Evolutionary conservation across 768 basidiomycete genomes (phyloP).

Genomic region (Lactarius hatsudake): DNA sequence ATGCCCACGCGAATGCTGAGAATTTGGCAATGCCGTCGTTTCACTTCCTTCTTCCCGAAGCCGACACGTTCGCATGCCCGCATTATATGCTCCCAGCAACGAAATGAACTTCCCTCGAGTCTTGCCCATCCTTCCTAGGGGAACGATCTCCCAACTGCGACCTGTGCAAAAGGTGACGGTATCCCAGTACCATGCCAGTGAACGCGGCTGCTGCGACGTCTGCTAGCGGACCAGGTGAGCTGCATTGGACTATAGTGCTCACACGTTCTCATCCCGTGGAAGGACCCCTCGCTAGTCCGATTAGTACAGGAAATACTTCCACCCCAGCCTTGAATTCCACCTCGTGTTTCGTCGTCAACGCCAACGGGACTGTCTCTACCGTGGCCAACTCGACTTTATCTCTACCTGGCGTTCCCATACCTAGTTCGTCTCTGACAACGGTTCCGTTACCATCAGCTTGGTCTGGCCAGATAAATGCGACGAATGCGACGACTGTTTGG

Average conservation of each 20-base stretch:
- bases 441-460: neutral
- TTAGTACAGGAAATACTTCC: neutral
- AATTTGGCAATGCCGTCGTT: slow-evolving; percentile 7
- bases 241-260: neutral
- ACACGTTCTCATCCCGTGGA: neutral
- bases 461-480: neutral
- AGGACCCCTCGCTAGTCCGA: neutral
- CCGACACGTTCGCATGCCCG: slow-evolving; percentile 11
- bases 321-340: neutral
- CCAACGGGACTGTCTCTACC: neutral
- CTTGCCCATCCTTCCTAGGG: slow-evolving; percentile 14
- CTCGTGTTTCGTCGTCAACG: neutral
- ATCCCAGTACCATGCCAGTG: neutral
- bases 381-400: neutral
- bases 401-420: neutral
- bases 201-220: neutral
- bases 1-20: slow-evolving; percentile 14
- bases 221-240: slow-evolving; percentile 4
- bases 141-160: slow-evolving; percentile 3
- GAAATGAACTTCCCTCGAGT: slow-evolving; percentile 10
- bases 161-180: neutral
- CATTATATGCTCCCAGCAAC: slow-evolving; percentile 18
- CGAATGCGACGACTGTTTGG: neutral
- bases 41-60: neutral
- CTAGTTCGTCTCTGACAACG: neutral